Evolutionary conservation across 1,284 basidiomycete species (phyloP).

Genomic region (Pseudozyma sp.): DNA sequence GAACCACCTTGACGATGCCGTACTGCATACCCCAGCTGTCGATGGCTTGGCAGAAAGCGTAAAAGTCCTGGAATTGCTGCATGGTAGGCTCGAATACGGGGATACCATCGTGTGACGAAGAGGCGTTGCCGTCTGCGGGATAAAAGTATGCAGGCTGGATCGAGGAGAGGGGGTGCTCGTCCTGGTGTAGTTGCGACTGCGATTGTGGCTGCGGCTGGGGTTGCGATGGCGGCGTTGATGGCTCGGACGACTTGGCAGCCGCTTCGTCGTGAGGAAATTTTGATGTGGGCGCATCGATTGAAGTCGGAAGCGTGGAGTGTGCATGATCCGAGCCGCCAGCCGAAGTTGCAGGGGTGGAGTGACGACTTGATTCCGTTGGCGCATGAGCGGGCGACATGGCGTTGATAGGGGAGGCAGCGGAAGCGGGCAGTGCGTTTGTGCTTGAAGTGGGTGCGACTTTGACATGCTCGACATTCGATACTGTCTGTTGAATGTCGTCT

Average conservation of each 20-base stretch:
- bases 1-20: slow-evolving; percentile 67
- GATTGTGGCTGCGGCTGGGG: slow-evolving; percentile 1
- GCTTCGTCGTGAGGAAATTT: background rate
- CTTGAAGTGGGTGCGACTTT: background rate
- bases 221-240: slow-evolving; percentile 3
- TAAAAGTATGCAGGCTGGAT: slow-evolving; percentile 64
- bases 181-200: background rate
- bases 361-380: slow-evolving; percentile 40
- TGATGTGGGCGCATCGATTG: background rate
- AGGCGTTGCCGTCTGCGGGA: slow-evolving; percentile 33
- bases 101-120: slow-evolving; percentile 51
- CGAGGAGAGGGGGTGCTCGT: slow-evolving; percentile 36
- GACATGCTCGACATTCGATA: no score
- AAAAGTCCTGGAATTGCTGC: slow-evolving; percentile 66
- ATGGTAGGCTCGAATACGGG: slow-evolving; percentile 68
- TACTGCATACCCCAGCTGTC: slow-evolving; percentile 66
- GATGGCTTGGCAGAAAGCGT: slow-evolving; percentile 63
- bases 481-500: background rate
- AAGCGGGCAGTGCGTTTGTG: background rate
- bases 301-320: slow-evolving; percentile 4
- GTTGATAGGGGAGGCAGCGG: slow-evolving; percentile 32
- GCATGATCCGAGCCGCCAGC: slow-evolving; percentile 36
- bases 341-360: slow-evolving; percentile 50
- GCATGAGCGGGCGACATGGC: slow-evolving; percentile 26
- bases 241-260: background rate